A percentile compares a stretch with the other conserved stretches of the same genome.
Evolutionary conservation across 148 eudicot species (phyloP).

Genomic region (Vaccinium macrocarpon): DNA sequence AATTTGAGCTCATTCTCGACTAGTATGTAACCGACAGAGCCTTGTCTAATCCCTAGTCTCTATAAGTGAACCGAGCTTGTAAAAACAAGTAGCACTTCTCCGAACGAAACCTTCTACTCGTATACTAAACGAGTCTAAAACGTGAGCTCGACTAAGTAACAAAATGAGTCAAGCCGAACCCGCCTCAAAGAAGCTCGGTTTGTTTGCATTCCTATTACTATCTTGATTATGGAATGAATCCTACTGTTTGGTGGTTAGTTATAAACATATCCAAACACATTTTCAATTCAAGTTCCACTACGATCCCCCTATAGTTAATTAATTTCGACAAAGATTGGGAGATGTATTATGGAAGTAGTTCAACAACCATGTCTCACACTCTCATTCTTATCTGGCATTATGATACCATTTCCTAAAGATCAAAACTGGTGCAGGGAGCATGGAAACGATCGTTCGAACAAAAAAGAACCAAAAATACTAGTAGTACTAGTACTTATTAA

Average conservation of each 20-base stretch:
- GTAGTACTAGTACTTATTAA: not conserved
- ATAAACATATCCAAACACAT: not conserved
- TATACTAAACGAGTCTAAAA: too few relatives aligned
- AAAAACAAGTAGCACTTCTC: too few relatives aligned
- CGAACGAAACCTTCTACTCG: too few relatives aligned
- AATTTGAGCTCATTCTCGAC: too few relatives aligned
- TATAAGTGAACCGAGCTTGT: too few relatives aligned
- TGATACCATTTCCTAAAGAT: not conserved
- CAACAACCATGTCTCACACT: not conserved
- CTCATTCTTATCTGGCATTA: not conserved
- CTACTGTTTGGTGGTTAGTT: not conserved
- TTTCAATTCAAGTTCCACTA: too few relatives aligned
- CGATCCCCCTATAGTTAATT: not conserved
- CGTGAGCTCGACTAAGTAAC: too few relatives aligned
- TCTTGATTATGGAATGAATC: not conserved
- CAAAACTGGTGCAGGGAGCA: not conserved
- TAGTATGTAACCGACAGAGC: too few relatives aligned
- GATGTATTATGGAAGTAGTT: not conserved
- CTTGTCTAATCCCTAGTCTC: too few relatives aligned
- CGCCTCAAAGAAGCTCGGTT: too few relatives aligned
- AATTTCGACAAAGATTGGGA: not conserved
- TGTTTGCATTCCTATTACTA: too few relatives aligned
- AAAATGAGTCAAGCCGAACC: too few relatives aligned
- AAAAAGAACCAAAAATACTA: not conserved
- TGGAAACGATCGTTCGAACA: not conserved